These are phyloP conservation scores for Fusarium xylarioides DNA, from an alignment of 2,329 filamentous ascomycete genomes.

Conservation along the genomic window DNA sequence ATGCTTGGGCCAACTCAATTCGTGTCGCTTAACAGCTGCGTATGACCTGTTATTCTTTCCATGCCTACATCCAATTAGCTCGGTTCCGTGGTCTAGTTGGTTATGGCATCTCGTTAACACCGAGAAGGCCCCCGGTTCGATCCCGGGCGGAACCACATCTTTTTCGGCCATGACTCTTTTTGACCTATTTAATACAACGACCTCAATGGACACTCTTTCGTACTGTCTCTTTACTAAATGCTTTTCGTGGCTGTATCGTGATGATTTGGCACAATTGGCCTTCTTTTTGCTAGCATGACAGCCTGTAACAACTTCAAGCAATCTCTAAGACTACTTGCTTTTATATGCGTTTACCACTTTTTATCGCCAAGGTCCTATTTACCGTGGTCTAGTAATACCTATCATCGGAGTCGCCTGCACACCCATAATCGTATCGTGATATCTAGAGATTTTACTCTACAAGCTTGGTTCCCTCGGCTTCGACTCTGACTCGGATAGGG, in stretches of 20 bases:
- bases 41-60: fast-evolving
- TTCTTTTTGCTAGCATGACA: neutral
- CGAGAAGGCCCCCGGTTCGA: constrained; percentile 46
- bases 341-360: too few relatives aligned
- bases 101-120: constrained; percentile 41
- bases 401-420: fast-evolving
- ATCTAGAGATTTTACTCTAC: neutral
- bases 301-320: neutral
- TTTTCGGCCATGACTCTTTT: constrained; percentile 15
- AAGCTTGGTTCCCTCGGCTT: neutral
- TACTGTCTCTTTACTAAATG: fast-evolving
- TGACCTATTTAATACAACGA: fast-evolving
- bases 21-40: fast-evolving
- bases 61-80: neutral
- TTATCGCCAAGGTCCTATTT: fast-evolving
- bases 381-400: too few relatives aligned
- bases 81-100: constrained; percentile 46
- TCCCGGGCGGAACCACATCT: constrained; percentile 44
- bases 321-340: neutral
- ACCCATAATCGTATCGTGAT: fast-evolving
- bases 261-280: neutral
- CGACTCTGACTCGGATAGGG: neutral
- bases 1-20: neutral
- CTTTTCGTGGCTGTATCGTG: neutral
- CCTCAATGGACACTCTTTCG: too few relatives aligned